Percentiles rank a stretch among this genome's conserved stretches.
Conservation (phyloP, 192 early-diverging fungal species). For the Coemansia sp. region DNA sequence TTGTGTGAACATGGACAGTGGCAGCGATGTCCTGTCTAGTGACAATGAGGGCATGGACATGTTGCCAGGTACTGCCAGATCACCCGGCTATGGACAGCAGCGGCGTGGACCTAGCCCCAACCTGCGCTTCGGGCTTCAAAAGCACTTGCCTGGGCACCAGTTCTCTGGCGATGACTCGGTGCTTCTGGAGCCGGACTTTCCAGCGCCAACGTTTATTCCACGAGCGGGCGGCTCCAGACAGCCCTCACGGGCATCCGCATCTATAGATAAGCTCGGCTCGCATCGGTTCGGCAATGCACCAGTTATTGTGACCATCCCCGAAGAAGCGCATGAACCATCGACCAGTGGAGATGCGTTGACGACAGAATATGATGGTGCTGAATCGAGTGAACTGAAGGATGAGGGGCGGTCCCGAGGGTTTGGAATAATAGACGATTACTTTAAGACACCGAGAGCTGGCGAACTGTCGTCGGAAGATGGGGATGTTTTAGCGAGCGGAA, state of each 20-base stretch:
- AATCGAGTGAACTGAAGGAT: background rate
- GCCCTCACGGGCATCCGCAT: background rate
- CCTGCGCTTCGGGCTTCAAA: constrained; percentile 17
- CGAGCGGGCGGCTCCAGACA: background rate
- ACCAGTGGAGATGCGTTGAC: background rate
- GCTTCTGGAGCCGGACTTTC: constrained; percentile 38
- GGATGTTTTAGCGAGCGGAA: background rate
- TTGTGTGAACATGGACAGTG: constrained; percentile 40
- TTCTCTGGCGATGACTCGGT: constrained; percentile 28
- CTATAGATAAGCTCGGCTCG: background rate
- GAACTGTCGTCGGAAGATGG: constrained; percentile 25
- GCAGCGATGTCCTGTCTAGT: constrained; percentile 18
- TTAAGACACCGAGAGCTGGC: constrained; percentile 30
- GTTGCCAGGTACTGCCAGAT: background rate
- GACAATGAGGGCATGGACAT: constrained; percentile 20
- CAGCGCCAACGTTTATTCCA: constrained; percentile 20
- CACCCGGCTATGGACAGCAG: background rate
- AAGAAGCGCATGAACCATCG: constrained; percentile 1
- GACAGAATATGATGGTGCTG: background rate
- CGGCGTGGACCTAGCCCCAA: background rate
- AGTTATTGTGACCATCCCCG: constrained; percentile 15
- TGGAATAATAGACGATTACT: constrained; percentile 51
- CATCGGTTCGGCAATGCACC: background rate
- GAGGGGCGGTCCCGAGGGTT: constrained; percentile 8
- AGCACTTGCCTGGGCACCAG: constrained; percentile 27